Evolutionary conservation across 352 stramenopile species (phyloP), one percentile per base, ranked within the genome.

Genomic region (Blastocystis sp.): DNA sequence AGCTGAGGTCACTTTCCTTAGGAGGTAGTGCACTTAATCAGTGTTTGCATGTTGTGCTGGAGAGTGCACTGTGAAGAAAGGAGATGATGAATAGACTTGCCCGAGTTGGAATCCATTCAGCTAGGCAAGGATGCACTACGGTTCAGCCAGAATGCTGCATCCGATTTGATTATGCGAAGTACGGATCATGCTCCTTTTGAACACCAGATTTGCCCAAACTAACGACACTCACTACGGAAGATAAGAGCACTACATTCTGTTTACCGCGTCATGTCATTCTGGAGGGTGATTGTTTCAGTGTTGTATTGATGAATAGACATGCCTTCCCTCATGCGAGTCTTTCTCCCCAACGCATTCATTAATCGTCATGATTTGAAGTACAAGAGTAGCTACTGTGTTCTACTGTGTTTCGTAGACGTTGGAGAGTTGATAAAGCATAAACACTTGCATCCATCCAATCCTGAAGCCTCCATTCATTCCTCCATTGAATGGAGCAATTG

Each of bases 281-380:
- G 21, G 21, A 23, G 19, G 40, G 62, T 69, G 40, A 34, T 69
- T 69, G 21, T 23, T 41, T 69, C 40, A 28, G 40, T 34, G 10
- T 34, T 69, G 17, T 17, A 69, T 69, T 17, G 28, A 28, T 69
- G n/a, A 41, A 17, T 41, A 69, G 62, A 69, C 40, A 69, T 69
- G 23, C 62, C 62, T 34, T 17, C 17, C 40, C 21, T 69, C 19
- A 17, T 41, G 19, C 23, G 19, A 34, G 62, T 69, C 62, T 17
- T 41, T 10, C 62, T 69, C 17, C 62, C 62, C 40, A 28, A 28
- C 40, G 21, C 11, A 41, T 69, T 69, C 11, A 34, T 41, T 23
- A 28, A 28, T 69, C 10, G 19, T 69, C 21, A 21, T 34, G 28
- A 34, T 34, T 34, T 34, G 28, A 34, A 34, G 28, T 34, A 34